Evolutionary conservation across 768 basidiomycete species (phyloP).

Genomic region (Mycena chlorophos): DNA sequence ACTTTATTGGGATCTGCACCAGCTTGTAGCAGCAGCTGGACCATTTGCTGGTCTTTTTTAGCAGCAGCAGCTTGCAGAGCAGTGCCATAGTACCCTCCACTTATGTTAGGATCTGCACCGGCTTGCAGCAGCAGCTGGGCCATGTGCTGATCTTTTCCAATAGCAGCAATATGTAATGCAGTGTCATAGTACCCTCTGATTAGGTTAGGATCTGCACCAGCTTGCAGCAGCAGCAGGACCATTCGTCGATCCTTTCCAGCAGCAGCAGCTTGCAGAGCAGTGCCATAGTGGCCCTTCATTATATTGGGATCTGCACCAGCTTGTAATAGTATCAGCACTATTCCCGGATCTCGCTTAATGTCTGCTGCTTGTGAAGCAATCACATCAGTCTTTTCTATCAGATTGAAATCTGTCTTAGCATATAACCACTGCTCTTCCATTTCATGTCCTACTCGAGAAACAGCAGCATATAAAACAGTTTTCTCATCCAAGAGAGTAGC

Average conservation of each 20-base stretch:
- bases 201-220: background rate
- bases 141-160: background rate
- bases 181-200: background rate
- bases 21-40: background rate
- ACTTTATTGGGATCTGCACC: background rate
- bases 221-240: too few relatives aligned
- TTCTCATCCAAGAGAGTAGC: too few relatives aligned
- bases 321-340: background rate
- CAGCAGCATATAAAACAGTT: too few relatives aligned
- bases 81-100: background rate
- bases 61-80: background rate
- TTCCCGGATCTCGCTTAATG: background rate
- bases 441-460: too few relatives aligned
- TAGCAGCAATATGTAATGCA: background rate
- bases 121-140: background rate
- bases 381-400: too few relatives aligned
- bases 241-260: too few relatives aligned
- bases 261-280: too few relatives aligned
- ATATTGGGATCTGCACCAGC: too few relatives aligned
- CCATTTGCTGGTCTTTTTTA: background rate
- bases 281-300: too few relatives aligned
- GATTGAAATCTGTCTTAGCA: background rate
- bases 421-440: background rate
- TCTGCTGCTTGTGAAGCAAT: background rate
- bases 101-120: background rate